Evolutionary conservation across 495 filamentous ascomycete species (phyloP), one percentile per base, ranked within the genome.

Genomic region (Annulohypoxylon bovei): DNA sequence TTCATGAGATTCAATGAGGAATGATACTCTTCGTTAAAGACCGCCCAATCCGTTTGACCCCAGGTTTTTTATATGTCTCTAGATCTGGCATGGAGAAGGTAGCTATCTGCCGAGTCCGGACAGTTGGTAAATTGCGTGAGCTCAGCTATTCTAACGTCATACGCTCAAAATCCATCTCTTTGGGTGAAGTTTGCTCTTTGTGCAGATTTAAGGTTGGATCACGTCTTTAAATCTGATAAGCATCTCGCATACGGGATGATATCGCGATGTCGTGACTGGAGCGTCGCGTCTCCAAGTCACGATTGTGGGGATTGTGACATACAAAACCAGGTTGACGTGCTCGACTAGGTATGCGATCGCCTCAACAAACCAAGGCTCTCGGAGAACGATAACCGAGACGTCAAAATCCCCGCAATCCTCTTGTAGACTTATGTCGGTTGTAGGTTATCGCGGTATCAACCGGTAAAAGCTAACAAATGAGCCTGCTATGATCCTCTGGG

Each of bases 81-180:
- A 30, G 30, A 46, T 27, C 9, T 3, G 22, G 5, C 20, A n/a
- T 22, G 44, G 46, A 25, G 11, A 47, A 28, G 30, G n/a, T 47
- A 23, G 33, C 9, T 6, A 60, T 46, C 35, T 65, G 62, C 67
- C 67, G 67, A 70, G 46, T 56, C 62, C 67, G 67, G 67, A 59
- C 30, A 18, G 8, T 7, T 54, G 16, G 30, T 42, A 62, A 20
- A 70, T 70, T 62, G 67, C 67, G 67, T 35, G 42, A 65, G 47
- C 47, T 40, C 30, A 35, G 8, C 61, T 40, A 70, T 70, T 70
- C 46, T 70, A 70, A 70, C 67, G 67, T 37, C 55, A 70, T 70
- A 47, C 23, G 55, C 46, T 39, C 49, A n/a, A 46, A 37, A 30
- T 6, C 22, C 16, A 55, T 57, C 28, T 23, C 30, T 61, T 61